Evolutionary conservation across 2,329 filamentous ascomycete species (phyloP), one percentile per base, ranked within the genome.

Genomic region (Fusarium devonianum): DNA sequence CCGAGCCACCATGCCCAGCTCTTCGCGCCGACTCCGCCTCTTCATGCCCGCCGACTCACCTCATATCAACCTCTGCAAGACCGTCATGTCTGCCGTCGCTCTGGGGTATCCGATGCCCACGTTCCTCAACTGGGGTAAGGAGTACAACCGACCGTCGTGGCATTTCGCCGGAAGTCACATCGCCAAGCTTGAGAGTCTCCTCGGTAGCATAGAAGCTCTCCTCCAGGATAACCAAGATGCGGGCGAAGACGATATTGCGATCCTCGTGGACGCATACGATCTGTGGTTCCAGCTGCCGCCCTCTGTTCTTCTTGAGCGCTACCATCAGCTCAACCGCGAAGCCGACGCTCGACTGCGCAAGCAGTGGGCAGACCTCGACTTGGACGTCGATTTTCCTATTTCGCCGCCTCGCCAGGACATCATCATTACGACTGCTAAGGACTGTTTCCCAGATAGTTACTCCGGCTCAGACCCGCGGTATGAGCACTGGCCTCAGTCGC

Each of bases 251-350:
- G 69, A 73, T 43, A 48, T 74, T 1, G 66, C 67, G 1, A 56
- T 74, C 0, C 57, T 74, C n/a, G 68, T 74, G 2, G 72, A 74
- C 17, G 68, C 71, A 0, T 69, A 74, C 50, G 70, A 74, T 30
- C 57, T 71, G 26, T 74, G 71, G 71, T 74, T 74, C 30, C 72
- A 74, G 39, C 64, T 74, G 1, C 71, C 71, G 0, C 69, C 71
- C 1, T 69, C 69, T 5, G 70, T 72, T 1, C 64, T 74, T 2
- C 65, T 74, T 5, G 48, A 70, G 28, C 67, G 72, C 7, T 74
- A 68, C 43, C 71, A 72, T 38, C 58, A 60, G 11, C 56, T 73
- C 17, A 73, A 73, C 47, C 54, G 53, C 5, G 65, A 71, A 28
- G 71, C 71, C 10, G 63, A 73, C 36, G 62, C 58, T 3, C 65